phyloP scores from a whole-genome alignment of 257 asterid species.

The Ehretia macrophylla region DNA sequence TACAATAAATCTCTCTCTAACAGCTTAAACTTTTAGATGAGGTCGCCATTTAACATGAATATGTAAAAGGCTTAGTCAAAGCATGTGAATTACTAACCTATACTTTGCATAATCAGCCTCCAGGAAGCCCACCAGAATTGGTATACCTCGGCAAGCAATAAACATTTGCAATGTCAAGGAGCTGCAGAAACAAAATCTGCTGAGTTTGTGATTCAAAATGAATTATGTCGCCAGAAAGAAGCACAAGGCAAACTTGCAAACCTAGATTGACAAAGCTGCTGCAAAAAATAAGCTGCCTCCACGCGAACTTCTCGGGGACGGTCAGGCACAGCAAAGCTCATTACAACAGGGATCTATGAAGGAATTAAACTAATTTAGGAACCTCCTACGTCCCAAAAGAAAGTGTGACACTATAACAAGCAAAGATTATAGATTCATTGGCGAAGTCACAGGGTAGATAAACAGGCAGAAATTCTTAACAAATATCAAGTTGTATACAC shows the following conservation, averaged over 20 bases:
- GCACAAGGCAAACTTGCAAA: slow-evolving; percentile 22
- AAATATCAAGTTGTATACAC: no score
- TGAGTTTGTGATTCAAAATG: slow-evolving; percentile 13
- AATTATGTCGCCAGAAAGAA: slow-evolving; percentile 8
- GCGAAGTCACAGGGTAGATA: no score
- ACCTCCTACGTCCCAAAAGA: no score
- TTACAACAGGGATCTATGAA: slow-evolving; percentile 76
- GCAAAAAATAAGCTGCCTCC: slow-evolving; percentile 95
- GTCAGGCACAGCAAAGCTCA: slow-evolving; percentile 93
- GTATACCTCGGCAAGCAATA: slow-evolving; percentile 96
- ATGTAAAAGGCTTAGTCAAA: no score
- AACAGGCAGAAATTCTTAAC: no score
- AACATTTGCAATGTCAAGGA: slow-evolving; percentile 93
- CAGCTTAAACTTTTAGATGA: no score
- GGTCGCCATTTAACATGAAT: no score
- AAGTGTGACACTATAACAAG: no score
- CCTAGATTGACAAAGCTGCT: slow-evolving; percentile 99
- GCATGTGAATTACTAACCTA: slow-evolving; percentile 54
- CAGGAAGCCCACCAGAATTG: slow-evolving; percentile 90
- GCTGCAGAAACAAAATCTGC: slow-evolving; percentile 48
- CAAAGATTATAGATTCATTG: no score
- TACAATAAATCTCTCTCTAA: no score
- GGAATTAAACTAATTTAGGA: neutral
- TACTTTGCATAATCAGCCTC: slow-evolving; percentile 98
- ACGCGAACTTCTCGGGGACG: slow-evolving; percentile 93